These are phyloP conservation scores for Aspergillus sp. DNA, from an alignment of 2,329 filamentous ascomycete species.

Conservation along the genomic window DNA sequence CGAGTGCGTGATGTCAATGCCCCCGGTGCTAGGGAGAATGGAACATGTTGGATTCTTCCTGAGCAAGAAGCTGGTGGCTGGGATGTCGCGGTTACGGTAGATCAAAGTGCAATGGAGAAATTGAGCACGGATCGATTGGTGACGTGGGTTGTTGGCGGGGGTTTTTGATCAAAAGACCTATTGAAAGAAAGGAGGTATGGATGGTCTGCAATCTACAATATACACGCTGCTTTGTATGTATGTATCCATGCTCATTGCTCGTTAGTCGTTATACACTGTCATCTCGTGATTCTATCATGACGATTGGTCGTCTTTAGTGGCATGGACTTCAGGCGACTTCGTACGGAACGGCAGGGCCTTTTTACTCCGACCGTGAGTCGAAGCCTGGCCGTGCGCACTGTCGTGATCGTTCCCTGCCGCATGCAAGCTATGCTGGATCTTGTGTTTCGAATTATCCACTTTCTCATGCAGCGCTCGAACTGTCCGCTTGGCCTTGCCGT, in stretches of 20 bases:
- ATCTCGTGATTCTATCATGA: not conserved
- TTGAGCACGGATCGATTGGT: not conserved
- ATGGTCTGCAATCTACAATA: not conserved
- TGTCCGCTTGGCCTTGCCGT: conserved; percentile 61
- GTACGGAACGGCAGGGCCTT: not conserved
- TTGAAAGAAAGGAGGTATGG: not conserved
- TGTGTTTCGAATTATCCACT: conserved; percentile 11
- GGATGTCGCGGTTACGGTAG: not conserved
- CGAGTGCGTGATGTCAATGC: not conserved
- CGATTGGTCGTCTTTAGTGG: not conserved
- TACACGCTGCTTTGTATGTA: not conserved
- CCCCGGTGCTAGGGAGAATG: not conserved
- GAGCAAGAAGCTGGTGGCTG: not conserved
- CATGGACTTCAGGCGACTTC: not conserved
- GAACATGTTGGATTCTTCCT: not conserved
- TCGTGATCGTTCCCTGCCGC: not conserved
- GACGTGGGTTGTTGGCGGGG: not conserved
- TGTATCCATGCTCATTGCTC: not conserved
- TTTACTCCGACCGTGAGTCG: not conserved
- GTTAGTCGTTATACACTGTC: not conserved
- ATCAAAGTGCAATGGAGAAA: not conserved
- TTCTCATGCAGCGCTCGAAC: conserved; percentile 22
- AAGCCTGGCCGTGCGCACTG: not conserved
- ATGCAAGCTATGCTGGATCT: not conserved
- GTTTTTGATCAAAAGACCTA: not conserved